Conservation (phyloP, 2,329 filamentous ascomycete genomes). For the Aspergillus chevalieri region DNA sequence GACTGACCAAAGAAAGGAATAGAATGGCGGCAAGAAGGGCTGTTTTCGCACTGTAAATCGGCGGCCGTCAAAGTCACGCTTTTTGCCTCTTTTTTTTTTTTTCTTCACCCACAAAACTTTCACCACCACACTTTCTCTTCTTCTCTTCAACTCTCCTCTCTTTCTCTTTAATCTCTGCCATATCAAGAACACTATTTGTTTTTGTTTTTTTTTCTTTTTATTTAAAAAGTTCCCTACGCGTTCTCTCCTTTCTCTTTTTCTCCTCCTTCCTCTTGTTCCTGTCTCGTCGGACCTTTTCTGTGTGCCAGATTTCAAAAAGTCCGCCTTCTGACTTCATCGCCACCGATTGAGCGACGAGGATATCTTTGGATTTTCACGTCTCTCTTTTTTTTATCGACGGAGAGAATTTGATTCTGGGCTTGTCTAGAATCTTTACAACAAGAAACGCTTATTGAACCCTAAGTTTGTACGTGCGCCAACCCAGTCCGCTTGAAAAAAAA, state of each 20-base stretch:
- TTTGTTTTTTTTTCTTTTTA: constrained; percentile 14
- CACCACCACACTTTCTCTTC: constrained; percentile 1
- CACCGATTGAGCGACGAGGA: neutral
- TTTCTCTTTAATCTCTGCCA: constrained; percentile 7
- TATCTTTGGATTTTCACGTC: constrained; percentile 9
- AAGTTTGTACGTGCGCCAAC: constrained; percentile 2
- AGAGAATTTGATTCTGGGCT: neutral
- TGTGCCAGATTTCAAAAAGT: constrained; percentile 12
- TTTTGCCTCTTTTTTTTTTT: constrained; percentile 7
- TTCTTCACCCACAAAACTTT: constrained; percentile 8
- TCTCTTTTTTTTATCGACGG: constrained; percentile 12
- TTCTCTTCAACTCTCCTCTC: constrained; percentile 10
- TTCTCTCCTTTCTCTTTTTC: constrained; percentile 22
- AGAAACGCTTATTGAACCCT: neutral
- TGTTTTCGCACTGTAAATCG: no score
- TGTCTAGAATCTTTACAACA: constrained; percentile 7
- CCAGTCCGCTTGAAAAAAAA: neutral
- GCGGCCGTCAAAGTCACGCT: no score
- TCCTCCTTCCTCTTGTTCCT: constrained; percentile 18
- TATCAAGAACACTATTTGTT: constrained; percentile 10
- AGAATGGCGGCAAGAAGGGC: neutral
- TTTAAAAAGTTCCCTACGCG: constrained; percentile 7
- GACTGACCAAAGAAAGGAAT: neutral
- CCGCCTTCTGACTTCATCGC: neutral
- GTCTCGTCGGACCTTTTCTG: constrained; percentile 7